Evolutionary conservation across 2,329 filamentous ascomycete species (phyloP).

Genomic region (Macrophomina phaseolina): DNA sequence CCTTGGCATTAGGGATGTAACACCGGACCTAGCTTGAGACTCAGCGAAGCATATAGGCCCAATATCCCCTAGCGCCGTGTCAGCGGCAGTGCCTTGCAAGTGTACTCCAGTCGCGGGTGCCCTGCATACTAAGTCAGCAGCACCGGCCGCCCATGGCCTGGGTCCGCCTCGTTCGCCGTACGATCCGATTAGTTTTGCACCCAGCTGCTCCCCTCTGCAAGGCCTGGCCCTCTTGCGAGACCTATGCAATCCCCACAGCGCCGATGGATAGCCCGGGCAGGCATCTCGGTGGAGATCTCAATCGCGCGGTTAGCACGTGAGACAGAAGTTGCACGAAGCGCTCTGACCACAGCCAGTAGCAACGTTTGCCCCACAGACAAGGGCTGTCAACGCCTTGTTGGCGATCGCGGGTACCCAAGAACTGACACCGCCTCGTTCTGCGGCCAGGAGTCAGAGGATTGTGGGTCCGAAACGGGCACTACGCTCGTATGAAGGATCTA

Average conservation of each 20-base stretch:
- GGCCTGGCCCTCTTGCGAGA: background rate
- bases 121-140: conserved; percentile 24
- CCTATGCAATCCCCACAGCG: background rate
- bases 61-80: conserved; percentile 22
- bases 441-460: conserved; percentile 4
- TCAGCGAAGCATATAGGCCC: conserved; percentile 25
- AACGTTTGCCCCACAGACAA: conserved; percentile 10
- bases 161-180: conserved; percentile 15
- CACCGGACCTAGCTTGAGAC: conserved; percentile 19
- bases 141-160: conserved; percentile 11
- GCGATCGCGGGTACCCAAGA: conserved; percentile 13
- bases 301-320: conserved; percentile 8
- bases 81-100: conserved; percentile 26
- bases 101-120: conserved; percentile 17
- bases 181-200: conserved; percentile 18
- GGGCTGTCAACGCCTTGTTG: conserved; percentile 13
- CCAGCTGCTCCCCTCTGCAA: conserved; percentile 9
- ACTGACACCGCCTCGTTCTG: conserved; percentile 11
- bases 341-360: conserved; percentile 25
- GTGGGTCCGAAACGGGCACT: conserved; percentile 15
- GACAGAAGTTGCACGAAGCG: conserved; percentile 18
- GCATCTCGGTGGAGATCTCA: conserved; percentile 15
- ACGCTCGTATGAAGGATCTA: conserved; percentile 10
- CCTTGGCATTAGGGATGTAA: conserved; percentile 20
- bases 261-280: background rate